Evolutionary conservation across 371 early-diverging fungal species (phyloP).

Genomic region (Funneliformis caledonium): DNA sequence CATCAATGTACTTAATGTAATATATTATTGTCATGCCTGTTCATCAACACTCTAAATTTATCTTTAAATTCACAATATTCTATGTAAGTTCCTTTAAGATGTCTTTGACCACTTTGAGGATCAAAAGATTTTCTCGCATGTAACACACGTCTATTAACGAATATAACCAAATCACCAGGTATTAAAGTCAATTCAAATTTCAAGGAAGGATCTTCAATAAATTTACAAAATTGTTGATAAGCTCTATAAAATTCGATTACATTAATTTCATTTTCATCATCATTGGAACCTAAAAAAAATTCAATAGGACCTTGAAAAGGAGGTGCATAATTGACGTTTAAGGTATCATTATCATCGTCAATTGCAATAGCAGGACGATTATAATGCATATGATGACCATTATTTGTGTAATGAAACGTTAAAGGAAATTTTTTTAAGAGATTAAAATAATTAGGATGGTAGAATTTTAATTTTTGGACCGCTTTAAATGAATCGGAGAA

Average conservation of each 20-base stretch:
- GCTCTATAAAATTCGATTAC: conserved; percentile 73
- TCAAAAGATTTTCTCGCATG: conserved; percentile 86
- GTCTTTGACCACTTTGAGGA: conserved; percentile 66
- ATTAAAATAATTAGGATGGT: conserved; percentile 66
- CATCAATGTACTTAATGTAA: too few species aligned
- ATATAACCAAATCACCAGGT: conserved; percentile 78
- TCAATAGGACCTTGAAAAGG: conserved; percentile 90
- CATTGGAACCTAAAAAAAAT: conserved; percentile 35
- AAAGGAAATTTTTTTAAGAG: conserved; percentile 66
- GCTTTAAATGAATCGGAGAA: conserved; percentile 82
- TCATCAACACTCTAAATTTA: neutral
- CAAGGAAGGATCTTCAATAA: conserved; percentile 62
- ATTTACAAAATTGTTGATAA: conserved; percentile 66
- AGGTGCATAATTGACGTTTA: conserved; percentile 79
- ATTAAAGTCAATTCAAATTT: conserved; percentile 69
- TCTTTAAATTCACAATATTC: conserved; percentile 84
- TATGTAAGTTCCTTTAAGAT: conserved; percentile 83
- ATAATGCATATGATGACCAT: conserved; percentile 74
- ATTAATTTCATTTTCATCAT: conserved; percentile 44
- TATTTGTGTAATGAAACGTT: conserved; percentile 84
- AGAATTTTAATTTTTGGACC: conserved; percentile 60
- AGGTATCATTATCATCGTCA: conserved; percentile 51
- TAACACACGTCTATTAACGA: conserved; percentile 83
- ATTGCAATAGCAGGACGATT: conserved; percentile 74
- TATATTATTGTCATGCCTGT: neutral